Evolutionary conservation across 306 rosid species (phyloP).

Genomic region (Leucaena leucocephala): DNA sequence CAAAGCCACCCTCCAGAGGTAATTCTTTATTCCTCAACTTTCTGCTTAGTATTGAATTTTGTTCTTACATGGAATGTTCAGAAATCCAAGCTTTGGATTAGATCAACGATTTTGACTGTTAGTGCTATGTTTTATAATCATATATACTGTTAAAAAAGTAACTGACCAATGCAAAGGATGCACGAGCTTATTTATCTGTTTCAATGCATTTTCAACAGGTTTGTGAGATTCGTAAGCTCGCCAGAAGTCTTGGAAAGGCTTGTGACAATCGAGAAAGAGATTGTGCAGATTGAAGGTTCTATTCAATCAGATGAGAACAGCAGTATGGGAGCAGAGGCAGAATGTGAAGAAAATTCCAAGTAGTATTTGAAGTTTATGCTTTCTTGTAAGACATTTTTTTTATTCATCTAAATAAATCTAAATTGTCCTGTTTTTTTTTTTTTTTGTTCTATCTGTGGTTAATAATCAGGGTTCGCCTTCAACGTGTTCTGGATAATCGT

Average conservation of each 20-base stretch:
- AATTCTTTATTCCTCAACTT: not conserved
- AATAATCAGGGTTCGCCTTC: slow-evolving; percentile 81
- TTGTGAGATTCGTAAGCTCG: slow-evolving; percentile 86
- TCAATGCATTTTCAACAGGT: slow-evolving; percentile 56
- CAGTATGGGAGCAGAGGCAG: slow-evolving; percentile 51
- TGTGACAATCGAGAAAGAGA: slow-evolving; percentile 90
- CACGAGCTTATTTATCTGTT: slow-evolving; percentile 20
- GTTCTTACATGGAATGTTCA: not conserved
- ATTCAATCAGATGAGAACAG: slow-evolving; percentile 63
- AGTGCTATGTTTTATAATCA: not conserved
- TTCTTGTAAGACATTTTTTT: slow-evolving; percentile 4
- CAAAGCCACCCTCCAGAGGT: slow-evolving; percentile 95
- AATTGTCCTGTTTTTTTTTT: slow-evolving; percentile 40
- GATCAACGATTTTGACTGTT: not conserved
- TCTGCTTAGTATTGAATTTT: not conserved
- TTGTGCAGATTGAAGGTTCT: slow-evolving; percentile 88
- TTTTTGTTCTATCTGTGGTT: slow-evolving; percentile 40
- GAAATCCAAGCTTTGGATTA: slow-evolving; percentile 32
- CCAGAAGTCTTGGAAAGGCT: slow-evolving; percentile 98
- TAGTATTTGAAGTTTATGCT: slow-evolving; percentile 36
- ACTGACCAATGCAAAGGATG: not conserved
- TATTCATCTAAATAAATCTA: slow-evolving; percentile 19
- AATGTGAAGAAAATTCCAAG: slow-evolving; percentile 87
- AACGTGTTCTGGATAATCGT: slow-evolving; percentile 87
- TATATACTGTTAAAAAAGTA: too few species aligned